Percentiles rank a stretch among this genome's conserved stretches.
Evolutionary conservation across 1,284 basidiomycete genomes (phyloP).

Genomic region (Trichosporon asahii): DNA sequence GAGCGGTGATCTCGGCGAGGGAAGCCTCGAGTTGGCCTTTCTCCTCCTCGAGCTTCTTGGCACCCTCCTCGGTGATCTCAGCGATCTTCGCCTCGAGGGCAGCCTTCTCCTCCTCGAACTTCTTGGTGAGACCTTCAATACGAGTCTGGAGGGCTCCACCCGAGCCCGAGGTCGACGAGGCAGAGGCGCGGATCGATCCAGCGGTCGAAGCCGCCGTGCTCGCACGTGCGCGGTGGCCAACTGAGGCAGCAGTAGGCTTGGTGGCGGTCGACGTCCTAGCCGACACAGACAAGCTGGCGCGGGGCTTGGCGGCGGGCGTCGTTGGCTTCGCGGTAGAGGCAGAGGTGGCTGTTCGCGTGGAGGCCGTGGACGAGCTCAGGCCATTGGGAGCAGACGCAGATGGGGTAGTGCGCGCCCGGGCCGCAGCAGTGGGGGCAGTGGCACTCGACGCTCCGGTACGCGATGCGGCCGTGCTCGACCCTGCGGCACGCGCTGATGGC

Average conservation of each 20-base stretch:
- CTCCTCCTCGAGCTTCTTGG: constrained; percentile 21
- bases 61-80: constrained; percentile 12
- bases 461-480: not conserved
- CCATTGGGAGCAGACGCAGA: not conserved
- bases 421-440: constrained; percentile 2
- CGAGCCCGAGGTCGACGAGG: constrained; percentile 17
- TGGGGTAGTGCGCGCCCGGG: constrained; percentile 10
- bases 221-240: constrained; percentile 14
- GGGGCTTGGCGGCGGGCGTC: not conserved
- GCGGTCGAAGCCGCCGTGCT: constrained; percentile 12
- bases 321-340: constrained; percentile 1
- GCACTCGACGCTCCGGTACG: not conserved
- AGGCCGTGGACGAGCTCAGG: not conserved
- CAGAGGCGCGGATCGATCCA: not conserved
- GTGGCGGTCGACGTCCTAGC: constrained; percentile 3
- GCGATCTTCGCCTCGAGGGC: constrained; percentile 29
- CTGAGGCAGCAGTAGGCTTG: constrained; percentile 7
- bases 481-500: not conserved
- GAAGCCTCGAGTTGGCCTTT: constrained; percentile 27
- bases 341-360: constrained; percentile 1
- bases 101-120: constrained; percentile 26
- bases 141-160: constrained; percentile 20
- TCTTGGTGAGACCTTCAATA: constrained; percentile 20
- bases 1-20: constrained; percentile 23
- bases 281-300: not conserved